Base-by-base conservation (phyloP, 2,329 filamentous ascomycete genomes). In the Talaromyces sp. region DNA sequence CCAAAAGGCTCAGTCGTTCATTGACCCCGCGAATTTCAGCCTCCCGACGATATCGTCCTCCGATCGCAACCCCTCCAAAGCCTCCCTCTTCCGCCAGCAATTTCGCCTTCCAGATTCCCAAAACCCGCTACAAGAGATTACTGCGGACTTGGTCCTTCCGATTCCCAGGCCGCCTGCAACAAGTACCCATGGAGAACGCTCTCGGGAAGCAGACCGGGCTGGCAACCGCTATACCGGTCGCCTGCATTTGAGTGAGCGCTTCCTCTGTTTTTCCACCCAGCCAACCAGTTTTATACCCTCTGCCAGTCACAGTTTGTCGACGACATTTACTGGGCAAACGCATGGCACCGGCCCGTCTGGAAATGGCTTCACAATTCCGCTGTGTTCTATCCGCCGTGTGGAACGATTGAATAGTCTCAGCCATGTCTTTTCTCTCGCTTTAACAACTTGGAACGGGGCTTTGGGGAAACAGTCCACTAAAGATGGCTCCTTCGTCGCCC, bases 201-300 rank as follows among this genome's bases (percentile, higher is more conserved):
- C 68, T 66, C 85, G 85, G 67, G 82, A 84, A 61, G 68, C 78
- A 60, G 87, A 88, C 62, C 83, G 86, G 34, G 62, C 72, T 68
- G 91, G 92, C 68, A 96, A 90, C 78, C 90, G 93, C 73, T 98
- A 99, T 80, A 88, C 89, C 28, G 95, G 95, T 57, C 93, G 93
- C 76, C 85, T 99, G 58, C 94, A 99, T 75, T 81, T 99, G 65
- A 97, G 92, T 75, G 94, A 99, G 79, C 86, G 90, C 68, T 99
- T 90, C 78, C 87, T 99, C 69, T 98, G 93, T 82, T 99, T 99
- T 81, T 97, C 93, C 0, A 97, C 95, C 7, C 91, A 95, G 58
- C 88, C 91, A 16, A 90, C 92, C 9, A 96, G 92, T 79, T 97
- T 97, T 76, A 76, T 91, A 50, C 88, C 87, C 65, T 88, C 89